Evolutionary conservation across 2,329 filamentous ascomycete species (phyloP).

Genomic region (Paracamarosporium sp.): DNA sequence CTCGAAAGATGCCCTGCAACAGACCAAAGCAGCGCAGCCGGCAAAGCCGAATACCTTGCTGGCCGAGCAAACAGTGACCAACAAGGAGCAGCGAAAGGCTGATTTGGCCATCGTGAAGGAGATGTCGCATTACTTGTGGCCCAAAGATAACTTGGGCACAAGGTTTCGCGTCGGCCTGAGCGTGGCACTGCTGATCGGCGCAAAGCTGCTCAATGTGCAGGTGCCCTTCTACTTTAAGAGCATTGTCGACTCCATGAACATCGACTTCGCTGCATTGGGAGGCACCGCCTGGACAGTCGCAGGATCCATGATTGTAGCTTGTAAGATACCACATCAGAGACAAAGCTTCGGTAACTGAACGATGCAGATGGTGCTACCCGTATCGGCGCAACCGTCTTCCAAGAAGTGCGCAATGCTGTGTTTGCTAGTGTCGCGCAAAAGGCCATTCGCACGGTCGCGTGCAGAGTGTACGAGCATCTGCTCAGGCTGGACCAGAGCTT

Average conservation of each 20-base stretch:
- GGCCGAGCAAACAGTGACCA: conserved; percentile 68
- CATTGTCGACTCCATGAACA: conserved; percentile 97
- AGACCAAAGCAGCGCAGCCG: conserved; percentile 32
- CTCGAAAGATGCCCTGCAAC: conserved; percentile 26
- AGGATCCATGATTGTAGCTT: conserved; percentile 91
- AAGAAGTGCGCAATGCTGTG: conserved; percentile 93
- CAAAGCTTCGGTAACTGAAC: conserved; percentile 20
- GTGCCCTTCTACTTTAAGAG: conserved; percentile 99
- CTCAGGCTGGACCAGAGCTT: conserved; percentile 90
- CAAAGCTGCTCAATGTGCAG: conserved; percentile 94
- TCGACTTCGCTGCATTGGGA: conserved; percentile 86
- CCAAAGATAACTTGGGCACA: conserved; percentile 82
- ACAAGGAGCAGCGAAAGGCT: conserved; percentile 89
- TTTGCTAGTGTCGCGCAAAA: conserved; percentile 98
- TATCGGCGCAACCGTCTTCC: conserved; percentile 87
- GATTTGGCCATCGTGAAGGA: conserved; percentile 99
- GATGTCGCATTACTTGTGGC: conserved; percentile 96
- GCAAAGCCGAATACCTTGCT: conserved; percentile 64
- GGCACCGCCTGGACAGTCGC: conserved; percentile 89
- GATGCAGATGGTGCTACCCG: conserved; percentile 77
- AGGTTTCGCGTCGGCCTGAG: conserved; percentile 85
- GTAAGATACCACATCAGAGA: conserved; percentile 50
- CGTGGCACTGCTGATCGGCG: conserved; percentile 82
- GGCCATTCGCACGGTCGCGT: conserved; percentile 87
- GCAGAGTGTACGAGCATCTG: conserved; percentile 91